Percentiles rank a stretch among this genome's conserved stretches.
Evolutionary conservation across 495 filamentous ascomycete genomes (phyloP).

Genomic region (Penicillium tannophilum): DNA sequence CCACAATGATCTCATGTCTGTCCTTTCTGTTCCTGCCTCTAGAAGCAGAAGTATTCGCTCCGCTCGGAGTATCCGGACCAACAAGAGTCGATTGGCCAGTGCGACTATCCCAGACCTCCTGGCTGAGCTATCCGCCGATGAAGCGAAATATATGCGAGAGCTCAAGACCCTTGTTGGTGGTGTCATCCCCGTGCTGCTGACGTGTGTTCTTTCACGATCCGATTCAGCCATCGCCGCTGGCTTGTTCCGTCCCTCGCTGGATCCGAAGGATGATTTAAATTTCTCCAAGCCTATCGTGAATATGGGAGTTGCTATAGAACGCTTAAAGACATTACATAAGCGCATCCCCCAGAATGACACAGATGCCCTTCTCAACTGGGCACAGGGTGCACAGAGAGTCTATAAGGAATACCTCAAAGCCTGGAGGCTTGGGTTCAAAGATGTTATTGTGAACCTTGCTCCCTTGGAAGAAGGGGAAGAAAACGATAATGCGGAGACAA

Average conservation of each 20-base stretch:
- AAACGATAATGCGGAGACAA: conserved; percentile 52
- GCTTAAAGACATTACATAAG: conserved; percentile 76
- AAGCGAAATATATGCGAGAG: conserved; percentile 89
- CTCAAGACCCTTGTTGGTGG: conserved; percentile 93
- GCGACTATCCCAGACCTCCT: conserved; percentile 75
- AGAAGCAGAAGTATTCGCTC: conserved; percentile 68
- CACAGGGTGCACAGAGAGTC: conserved; percentile 69
- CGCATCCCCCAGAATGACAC: conserved; percentile 72
- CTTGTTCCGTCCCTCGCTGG: conserved; percentile 61
- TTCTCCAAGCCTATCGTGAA: conserved; percentile 88
- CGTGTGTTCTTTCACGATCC: conserved; percentile 76
- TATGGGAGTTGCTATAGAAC: conserved; percentile 90
- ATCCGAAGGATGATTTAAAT: conserved; percentile 56
- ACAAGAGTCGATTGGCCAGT: conserved; percentile 62
- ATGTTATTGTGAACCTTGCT: conserved; percentile 90
- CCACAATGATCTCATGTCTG: conserved; percentile 90
- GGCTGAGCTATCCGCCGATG: conserved; percentile 78
- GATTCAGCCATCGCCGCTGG: conserved; percentile 66
- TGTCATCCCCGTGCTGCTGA: conserved; percentile 90
- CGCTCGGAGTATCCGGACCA: conserved; percentile 70
- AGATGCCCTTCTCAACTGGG: conserved; percentile 75
- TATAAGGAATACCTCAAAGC: conserved; percentile 87
- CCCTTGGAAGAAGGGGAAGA: conserved; percentile 59
- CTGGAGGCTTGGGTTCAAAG: conserved; percentile 94
- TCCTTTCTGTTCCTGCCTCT: conserved; percentile 75